phyloP scores from a whole-genome alignment of 345 rosid species.

The Erodium maritimum region DNA sequence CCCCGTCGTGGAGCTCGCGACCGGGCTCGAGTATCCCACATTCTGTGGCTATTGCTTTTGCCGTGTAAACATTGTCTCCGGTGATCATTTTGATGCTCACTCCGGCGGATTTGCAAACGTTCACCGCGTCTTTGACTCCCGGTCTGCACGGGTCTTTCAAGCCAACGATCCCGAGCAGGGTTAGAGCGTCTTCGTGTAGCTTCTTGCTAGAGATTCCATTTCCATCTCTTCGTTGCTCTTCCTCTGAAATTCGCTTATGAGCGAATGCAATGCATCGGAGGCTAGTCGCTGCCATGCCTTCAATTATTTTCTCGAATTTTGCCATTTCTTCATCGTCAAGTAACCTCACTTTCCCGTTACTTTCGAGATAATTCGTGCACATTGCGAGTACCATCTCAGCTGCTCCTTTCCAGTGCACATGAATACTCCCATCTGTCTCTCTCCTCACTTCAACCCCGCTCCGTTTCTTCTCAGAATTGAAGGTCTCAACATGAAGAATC shows the following conservation, averaged over 20 bases:
- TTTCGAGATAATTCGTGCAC: conserved; percentile 21
- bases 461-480: conserved; percentile 43
- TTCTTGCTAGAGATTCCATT: conserved; percentile 11
- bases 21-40: conserved; percentile 22
- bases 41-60: conserved; percentile 30
- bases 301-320: conserved; percentile 15
- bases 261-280: conserved; percentile 45
- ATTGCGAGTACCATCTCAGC: conserved; percentile 39
- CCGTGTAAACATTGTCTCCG: conserved; percentile 26
- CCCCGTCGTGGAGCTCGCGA: conserved; percentile 2
- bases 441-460: conserved; percentile 30
- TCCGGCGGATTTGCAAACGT: conserved; percentile 22
- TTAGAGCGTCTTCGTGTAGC: conserved; percentile 14
- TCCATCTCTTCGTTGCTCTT: conserved; percentile 7
- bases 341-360: conserved; percentile 9
- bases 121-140: conserved; percentile 27
- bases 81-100: conserved; percentile 31
- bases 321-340: conserved; percentile 14
- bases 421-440: conserved; percentile 12
- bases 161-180: conserved; percentile 25
- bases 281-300: conserved; percentile 35
- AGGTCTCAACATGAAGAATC: conserved; percentile 25
- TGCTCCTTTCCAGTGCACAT: conserved; percentile 46
- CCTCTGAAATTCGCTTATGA: conserved; percentile 4
- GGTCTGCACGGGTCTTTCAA: conserved; percentile 38